Base-by-base conservation (phyloP, 768 basidiomycete genomes). In the Pilatotrama ljubarskyi region DNA sequence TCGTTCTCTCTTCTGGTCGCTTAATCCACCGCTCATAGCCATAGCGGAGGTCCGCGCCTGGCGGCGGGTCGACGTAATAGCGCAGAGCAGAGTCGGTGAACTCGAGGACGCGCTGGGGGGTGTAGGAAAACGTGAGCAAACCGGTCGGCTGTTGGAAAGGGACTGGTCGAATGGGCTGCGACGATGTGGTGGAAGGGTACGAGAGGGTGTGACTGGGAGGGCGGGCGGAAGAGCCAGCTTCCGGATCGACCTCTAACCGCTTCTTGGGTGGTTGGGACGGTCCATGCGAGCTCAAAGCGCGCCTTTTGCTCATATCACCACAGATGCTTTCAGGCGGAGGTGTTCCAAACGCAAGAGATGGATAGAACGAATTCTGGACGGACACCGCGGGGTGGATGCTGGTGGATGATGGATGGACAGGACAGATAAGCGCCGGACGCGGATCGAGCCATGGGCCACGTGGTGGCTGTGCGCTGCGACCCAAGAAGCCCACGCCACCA, bases 11-110 rank as follows among this genome's bases (percentile, higher is more conserved):
- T 56, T 91, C 91, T 1, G 83, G 80, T 38, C 83, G 78, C 56
- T 81, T 82, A 11, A 82, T 76, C 88, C 92, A 94, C 11, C 80
- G 78, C 11, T 90, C 85, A 70, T 90, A 93, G 0, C 88, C 89
- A 72, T 85, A 81, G 0, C 78, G 74, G 2, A 95, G 80, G 63
- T 90, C 80, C 0, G 88, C 89, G 7, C 80, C 77, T 6, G 64
- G 72, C 3, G 90, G 92, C 10, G 91, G 90, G 47, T 83, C 78
- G 44, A 84, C 77, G 64, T 83, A 91, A 70, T 89, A 92, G 49
- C 85, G 80, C 76, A 93, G 65, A 0, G 89, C 85, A 17, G 85
- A 81, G 69, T 93, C 78, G 18, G 79, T 80, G 71, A 91, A 91
- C 58, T 83, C 79, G 25, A 88, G 81, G 14, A 73, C 74, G 51